phyloP scores from a whole-genome alignment of 306 rosid species.

The Boehmeria nivea region DNA sequence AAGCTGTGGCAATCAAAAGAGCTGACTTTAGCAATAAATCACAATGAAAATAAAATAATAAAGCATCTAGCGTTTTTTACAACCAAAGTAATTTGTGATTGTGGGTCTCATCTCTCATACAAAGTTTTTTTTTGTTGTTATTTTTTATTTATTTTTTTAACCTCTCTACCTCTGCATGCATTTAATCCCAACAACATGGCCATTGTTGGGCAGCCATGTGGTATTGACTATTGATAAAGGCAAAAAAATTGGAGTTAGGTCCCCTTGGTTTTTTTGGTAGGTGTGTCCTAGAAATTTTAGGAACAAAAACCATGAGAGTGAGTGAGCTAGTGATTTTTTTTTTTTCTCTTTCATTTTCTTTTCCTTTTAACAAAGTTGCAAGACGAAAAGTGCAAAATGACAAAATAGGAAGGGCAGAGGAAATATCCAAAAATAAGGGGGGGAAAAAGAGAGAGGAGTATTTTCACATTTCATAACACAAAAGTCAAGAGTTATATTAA shows the following conservation, averaged over 20 bases:
- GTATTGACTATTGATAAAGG: neutral
- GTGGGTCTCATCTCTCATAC: neutral
- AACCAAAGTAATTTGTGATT: neutral
- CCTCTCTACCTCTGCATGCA: neutral
- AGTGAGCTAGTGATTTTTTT: neutral
- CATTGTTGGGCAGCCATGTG: too few species aligned
- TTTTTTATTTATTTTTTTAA: neutral
- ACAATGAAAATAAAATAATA: neutral
- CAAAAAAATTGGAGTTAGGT: neutral
- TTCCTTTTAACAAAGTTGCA: too few species aligned
- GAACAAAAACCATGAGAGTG: slow-evolving; percentile 3
- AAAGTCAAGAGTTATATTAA: neutral
- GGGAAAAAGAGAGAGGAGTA: too few species aligned
- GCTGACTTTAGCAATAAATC: neutral
- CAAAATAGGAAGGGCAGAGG: too few species aligned
- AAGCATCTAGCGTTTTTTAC: neutral
- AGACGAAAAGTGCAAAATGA: too few species aligned
- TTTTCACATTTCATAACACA: too few species aligned
- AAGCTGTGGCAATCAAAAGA: slow-evolving; percentile 1
- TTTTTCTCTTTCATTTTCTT: neutral
- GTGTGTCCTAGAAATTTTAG: neutral
- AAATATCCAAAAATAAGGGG: too few species aligned
- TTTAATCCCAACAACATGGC: neutral
- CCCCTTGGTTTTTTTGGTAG: neutral
- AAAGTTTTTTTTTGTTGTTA: neutral